Conservation (phyloP, 2,329 filamentous ascomycete genomes). For the Botrytis fragariae region DNA sequence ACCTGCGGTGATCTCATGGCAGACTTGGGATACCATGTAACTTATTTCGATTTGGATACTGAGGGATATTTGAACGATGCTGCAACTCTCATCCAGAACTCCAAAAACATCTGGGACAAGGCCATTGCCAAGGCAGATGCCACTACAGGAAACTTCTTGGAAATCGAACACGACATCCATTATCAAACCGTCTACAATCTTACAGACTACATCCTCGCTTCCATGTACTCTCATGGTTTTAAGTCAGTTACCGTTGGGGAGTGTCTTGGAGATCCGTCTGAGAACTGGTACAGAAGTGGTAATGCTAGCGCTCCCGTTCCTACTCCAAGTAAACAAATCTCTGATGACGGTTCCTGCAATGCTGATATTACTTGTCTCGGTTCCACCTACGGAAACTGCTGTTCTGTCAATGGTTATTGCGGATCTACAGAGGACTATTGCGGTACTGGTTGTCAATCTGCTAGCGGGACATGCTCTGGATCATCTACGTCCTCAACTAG, state of each 20-base stretch:
- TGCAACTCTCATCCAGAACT: constrained; percentile 45
- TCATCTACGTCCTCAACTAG: constrained; percentile 6
- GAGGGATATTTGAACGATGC: constrained; percentile 48
- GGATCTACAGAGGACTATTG: constrained; percentile 25
- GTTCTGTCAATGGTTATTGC: constrained; percentile 25
- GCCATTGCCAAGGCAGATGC: constrained; percentile 27
- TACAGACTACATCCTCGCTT: constrained; percentile 39
- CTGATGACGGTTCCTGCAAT: constrained; percentile 25
- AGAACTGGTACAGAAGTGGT: constrained; percentile 44
- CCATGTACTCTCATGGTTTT: constrained; percentile 40
- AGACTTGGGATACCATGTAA: constrained; percentile 47
- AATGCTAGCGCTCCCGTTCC: constrained; percentile 16
- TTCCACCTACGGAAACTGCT: constrained; percentile 25
- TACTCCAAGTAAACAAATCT: constrained; percentile 14
- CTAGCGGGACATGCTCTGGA: constrained; percentile 12
- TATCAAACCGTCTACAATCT: constrained; percentile 40
- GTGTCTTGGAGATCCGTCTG: constrained; percentile 45
- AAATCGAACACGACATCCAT: constrained; percentile 49
- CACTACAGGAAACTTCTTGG: constrained; percentile 42
- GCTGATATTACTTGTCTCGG: constrained; percentile 24
- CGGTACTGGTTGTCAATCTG: constrained; percentile 23
- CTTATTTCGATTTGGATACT: constrained; percentile 46
- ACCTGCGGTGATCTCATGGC: constrained; percentile 41
- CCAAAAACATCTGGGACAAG: constrained; percentile 44
- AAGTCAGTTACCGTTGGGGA: constrained; percentile 47